Conservation (phyloP, 345 rosid species). For the Eutrema yunnanense region DNA sequence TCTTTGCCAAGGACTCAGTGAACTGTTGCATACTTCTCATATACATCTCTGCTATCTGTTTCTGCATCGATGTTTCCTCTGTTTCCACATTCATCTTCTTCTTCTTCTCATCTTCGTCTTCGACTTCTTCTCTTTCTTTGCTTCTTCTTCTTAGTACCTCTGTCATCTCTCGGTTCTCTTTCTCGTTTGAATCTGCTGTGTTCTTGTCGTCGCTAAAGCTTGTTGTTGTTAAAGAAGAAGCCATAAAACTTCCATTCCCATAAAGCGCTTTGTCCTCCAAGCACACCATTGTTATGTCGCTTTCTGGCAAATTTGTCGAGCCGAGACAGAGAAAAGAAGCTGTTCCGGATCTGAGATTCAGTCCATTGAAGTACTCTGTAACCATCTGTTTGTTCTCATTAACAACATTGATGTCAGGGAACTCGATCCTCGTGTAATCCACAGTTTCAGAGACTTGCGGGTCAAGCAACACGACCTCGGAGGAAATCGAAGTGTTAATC, state of each 20-base stretch:
- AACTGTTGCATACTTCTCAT: constrained; percentile 96
- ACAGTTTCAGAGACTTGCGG: constrained; percentile 44
- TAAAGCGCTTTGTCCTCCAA: constrained; percentile 39
- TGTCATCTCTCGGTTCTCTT: constrained; percentile 49
- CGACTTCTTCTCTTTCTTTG: constrained; percentile 19
- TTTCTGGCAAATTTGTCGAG: constrained; percentile 35
- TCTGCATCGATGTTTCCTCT: constrained; percentile 85
- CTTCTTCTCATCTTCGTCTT: constrained; percentile 28
- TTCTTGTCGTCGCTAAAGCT: constrained; percentile 70
- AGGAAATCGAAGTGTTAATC: constrained; percentile 59
- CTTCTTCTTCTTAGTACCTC: constrained; percentile 35
- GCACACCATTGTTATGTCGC: constrained; percentile 41
- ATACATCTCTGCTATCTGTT: constrained; percentile 93
- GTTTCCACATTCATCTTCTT: constrained; percentile 47
- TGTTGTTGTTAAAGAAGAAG: constrained; percentile 73
- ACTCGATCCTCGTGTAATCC: constrained; percentile 83
- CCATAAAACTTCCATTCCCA: constrained; percentile 43
- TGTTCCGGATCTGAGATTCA: constrained; percentile 33
- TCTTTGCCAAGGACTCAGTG: constrained; percentile 79
- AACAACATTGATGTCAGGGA: constrained; percentile 65
- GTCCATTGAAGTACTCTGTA: constrained; percentile 56
- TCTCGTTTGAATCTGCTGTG: constrained; percentile 56
- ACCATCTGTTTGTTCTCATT: constrained; percentile 80
- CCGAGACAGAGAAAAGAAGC: constrained; percentile 78
- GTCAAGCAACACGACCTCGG: constrained; percentile 80